Percentiles rank a stretch among this genome's conserved stretches.
These are phyloP conservation scores for Abortiporus biennis DNA, from an alignment of 1,284 basidiomycete genomes.

Conservation along the genomic window DNA sequence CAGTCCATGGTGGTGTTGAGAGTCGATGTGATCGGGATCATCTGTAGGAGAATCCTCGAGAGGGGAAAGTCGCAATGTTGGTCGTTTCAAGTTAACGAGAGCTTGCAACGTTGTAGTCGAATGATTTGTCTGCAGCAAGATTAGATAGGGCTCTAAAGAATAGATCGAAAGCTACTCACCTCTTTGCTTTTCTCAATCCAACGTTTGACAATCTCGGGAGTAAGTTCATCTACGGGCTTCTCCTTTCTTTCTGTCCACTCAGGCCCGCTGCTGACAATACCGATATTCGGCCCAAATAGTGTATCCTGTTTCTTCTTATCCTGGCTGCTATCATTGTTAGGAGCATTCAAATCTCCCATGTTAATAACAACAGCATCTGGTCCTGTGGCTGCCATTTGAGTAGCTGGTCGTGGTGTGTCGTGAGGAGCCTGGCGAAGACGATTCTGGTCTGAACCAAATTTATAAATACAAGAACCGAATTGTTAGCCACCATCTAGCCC, in stretches of 20 bases:
- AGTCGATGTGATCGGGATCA: slow-evolving; percentile 35
- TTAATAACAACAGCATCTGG: slow-evolving; percentile 34
- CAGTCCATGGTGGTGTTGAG: slow-evolving; percentile 60
- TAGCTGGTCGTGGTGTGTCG: no score
- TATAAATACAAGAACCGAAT: no score
- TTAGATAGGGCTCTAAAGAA: not conserved
- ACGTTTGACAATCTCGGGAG: slow-evolving; percentile 67
- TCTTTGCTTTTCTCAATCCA: slow-evolving; percentile 87
- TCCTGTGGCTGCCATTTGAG: no score
- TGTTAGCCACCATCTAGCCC: no score
- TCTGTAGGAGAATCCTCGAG: slow-evolving; percentile 41
- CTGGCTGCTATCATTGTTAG: slow-evolving; percentile 13
- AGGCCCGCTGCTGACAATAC: slow-evolving; percentile 40
- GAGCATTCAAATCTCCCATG: slow-evolving; percentile 24
- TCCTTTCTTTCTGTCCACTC: slow-evolving; percentile 39
- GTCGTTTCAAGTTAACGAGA: slow-evolving; percentile 86
- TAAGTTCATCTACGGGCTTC: slow-evolving; percentile 58
- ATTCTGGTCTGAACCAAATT: no score
- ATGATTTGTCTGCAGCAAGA: slow-evolving; percentile 29
- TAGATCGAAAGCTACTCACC: slow-evolving; percentile 39
- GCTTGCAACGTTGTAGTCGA: slow-evolving; percentile 88
- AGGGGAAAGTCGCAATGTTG: slow-evolving; percentile 69
- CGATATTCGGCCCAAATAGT: slow-evolving; percentile 64
- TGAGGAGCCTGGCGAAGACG: no score
- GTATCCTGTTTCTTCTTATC: slow-evolving; percentile 47